Conservation (phyloP, 306 rosid species). For the peach (Prunus persica) region DNA sequence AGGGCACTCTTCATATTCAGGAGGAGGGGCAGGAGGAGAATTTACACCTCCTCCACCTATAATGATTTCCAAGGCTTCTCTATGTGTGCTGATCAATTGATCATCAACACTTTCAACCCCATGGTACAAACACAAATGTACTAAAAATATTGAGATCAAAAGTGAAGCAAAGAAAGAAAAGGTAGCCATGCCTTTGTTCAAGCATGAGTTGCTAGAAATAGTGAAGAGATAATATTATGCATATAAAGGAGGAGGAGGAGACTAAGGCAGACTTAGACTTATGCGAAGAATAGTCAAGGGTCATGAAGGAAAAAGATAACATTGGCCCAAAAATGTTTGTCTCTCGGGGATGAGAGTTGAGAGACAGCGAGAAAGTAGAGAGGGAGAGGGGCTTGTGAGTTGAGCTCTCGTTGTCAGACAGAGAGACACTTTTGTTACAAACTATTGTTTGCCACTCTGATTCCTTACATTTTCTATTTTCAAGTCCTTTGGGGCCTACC, state of each 20-base stretch:
- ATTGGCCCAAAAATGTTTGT: not conserved
- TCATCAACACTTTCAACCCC: not conserved
- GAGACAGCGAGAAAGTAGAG: not conserved
- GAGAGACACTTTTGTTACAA: not conserved
- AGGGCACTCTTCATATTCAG: slow-evolving; percentile 7
- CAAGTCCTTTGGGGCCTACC: not conserved
- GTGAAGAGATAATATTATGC: not conserved
- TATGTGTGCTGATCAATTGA: not conserved
- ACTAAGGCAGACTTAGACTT: not conserved
- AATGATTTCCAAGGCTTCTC: slow-evolving; percentile 5
- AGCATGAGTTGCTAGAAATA: not conserved
- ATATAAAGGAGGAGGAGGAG: not conserved
- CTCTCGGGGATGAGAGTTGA: not conserved
- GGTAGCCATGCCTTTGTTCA: slow-evolving; percentile 19
- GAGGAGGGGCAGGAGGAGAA: slow-evolving; percentile 31
- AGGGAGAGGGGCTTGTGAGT: not conserved
- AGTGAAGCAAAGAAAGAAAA: slow-evolving; percentile 18
- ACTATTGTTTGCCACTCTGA: not conserved
- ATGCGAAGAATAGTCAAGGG: slow-evolving; percentile 19
- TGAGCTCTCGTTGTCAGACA: slow-evolving; percentile 29
- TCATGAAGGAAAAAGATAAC: not conserved
- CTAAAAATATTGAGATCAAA: slow-evolving; percentile 3
- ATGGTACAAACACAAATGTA: not conserved
- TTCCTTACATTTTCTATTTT: not conserved
- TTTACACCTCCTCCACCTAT: slow-evolving; percentile 2